Conservation (phyloP, 2,329 filamentous ascomycete genomes). For the Knoxdaviesia capensis region DNA sequence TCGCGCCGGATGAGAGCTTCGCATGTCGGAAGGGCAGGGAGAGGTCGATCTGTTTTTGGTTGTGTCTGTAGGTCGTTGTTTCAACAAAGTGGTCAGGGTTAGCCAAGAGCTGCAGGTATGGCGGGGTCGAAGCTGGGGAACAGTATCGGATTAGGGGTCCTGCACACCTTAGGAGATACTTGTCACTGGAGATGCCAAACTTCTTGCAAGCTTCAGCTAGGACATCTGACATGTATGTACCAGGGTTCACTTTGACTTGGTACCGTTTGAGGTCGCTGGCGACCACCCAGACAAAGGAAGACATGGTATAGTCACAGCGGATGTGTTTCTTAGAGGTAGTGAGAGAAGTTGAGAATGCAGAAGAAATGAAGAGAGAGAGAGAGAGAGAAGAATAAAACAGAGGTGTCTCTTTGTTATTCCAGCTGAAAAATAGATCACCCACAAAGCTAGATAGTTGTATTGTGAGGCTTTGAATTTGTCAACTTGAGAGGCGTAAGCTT, state of each 20-base stretch:
- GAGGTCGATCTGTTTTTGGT: slow-evolving; percentile 71
- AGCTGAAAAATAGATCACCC: too few relatives aligned
- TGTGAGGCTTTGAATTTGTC: too few relatives aligned
- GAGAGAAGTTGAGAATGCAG: too few relatives aligned
- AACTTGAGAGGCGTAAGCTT: too few relatives aligned
- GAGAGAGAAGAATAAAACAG: too few relatives aligned
- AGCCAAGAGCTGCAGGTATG: not conserved
- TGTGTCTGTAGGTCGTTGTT: slow-evolving; percentile 31
- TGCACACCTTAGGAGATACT: slow-evolving; percentile 61
- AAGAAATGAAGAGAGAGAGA: too few relatives aligned
- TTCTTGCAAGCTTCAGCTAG: slow-evolving; percentile 75
- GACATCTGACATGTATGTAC: slow-evolving; percentile 67
- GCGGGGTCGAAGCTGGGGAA: not conserved
- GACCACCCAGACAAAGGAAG: slow-evolving; percentile 75
- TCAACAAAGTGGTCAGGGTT: not conserved
- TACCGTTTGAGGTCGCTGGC: slow-evolving; percentile 59
- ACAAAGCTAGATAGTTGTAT: too few relatives aligned
- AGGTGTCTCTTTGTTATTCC: too few relatives aligned
- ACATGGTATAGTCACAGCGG: slow-evolving; percentile 31
- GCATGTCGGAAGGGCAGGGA: slow-evolving; percentile 69
- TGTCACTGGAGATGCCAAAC: slow-evolving; percentile 50
- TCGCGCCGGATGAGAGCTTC: slow-evolving; percentile 67
- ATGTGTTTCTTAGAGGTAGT: too few relatives aligned
- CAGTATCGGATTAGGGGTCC: not conserved
- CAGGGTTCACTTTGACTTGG: slow-evolving; percentile 65